Evolutionary conservation across 108 stramenopile genomes (phyloP), one percentile per base, ranked within the genome.

Genomic region (Nitzschia sp.): DNA sequence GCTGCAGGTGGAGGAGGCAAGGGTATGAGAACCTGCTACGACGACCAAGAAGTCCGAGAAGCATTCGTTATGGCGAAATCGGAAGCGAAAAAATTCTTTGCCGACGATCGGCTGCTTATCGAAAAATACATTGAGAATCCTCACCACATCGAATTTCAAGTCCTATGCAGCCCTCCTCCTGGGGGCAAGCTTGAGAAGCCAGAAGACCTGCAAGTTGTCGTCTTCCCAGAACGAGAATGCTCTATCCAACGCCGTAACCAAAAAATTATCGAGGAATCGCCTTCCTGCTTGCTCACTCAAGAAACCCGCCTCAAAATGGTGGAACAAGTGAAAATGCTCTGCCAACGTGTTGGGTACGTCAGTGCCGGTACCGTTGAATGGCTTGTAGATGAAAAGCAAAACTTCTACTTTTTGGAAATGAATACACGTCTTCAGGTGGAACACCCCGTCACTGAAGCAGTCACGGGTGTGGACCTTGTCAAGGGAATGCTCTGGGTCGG

Each of bases 381-480:
- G 68, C 77, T 99, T 26, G 88, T 94, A 58, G 97, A 97, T 53
- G 69, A 89, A 66, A 68, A 91, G 21, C 82, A 92, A 75, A 93
- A 96, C 75, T 98, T 98, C 69, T 98, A 93, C 80, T 99, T 99
- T 71, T 78, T 98, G 30, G 98, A 99, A 85, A 97, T 98, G 97
- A 98, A 89, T 69, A 92, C 94, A n/a, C 80, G 96, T 23, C 78
- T 97, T 47, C 94, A 97, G 68, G 96, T 96, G 29, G 97, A 99
- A 59, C 98, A 99, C 83, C 97, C 97, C 22, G 81, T 98, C 44
- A 96, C 97, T 1, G 97, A 99, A 77, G 72, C 78, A 58, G 90
- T 97, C 17, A 63, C 76, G 34, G 85, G 82, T 23, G 22, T 53
- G 11, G 98, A 97, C 73, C 80, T 97, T 47, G 98, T 97, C 58